phyloP scores from a whole-genome alignment of 305 asterid species.

The Rubia balearica region DNA sequence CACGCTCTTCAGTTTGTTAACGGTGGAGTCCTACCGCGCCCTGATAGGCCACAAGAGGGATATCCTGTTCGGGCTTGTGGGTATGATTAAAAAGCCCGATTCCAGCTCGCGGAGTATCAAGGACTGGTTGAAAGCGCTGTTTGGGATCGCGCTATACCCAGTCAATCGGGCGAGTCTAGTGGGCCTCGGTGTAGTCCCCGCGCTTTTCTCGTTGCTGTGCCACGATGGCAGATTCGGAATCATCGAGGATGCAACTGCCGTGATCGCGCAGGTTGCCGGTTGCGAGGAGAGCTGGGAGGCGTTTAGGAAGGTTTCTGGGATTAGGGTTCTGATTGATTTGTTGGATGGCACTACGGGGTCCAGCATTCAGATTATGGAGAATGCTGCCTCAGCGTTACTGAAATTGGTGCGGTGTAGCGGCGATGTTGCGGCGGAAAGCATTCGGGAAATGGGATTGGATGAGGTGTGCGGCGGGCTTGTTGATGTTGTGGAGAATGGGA shows the following conservation, averaged over 20 bases:
- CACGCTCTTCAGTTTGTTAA: conserved; percentile 61
- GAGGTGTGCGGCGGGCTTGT: conserved; percentile 67
- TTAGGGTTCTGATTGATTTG: conserved; percentile 71
- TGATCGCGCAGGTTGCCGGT: conserved; percentile 83
- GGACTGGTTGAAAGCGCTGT: conserved; percentile 73
- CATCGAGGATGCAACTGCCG: conserved; percentile 87
- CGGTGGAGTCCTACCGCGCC: conserved; percentile 53
- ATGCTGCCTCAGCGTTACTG: conserved; percentile 60
- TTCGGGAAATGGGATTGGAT: conserved; percentile 48
- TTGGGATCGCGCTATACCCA: conserved; percentile 64
- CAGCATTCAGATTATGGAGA: conserved; percentile 71
- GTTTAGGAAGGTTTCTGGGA: conserved; percentile 55
- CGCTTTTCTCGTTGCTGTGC: conserved; percentile 56
- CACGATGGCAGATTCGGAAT: conserved; percentile 66
- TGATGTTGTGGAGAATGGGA: conserved; percentile 62
- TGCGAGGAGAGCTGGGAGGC: conserved; percentile 84
- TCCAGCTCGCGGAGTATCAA: conserved; percentile 64
- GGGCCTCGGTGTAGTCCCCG: conserved; percentile 73
- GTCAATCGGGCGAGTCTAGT: conserved; percentile 63
- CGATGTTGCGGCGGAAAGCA: conserved; percentile 37
- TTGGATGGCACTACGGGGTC: conserved; percentile 73
- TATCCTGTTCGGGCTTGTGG: conserved; percentile 68
- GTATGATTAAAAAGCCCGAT: conserved; percentile 39
- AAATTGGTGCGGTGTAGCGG: conserved; percentile 74
- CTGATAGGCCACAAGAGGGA: conserved; percentile 86